Evolutionary conservation across 352 stramenopile species (phyloP).

Genomic region (Globisporangium parvum): DNA sequence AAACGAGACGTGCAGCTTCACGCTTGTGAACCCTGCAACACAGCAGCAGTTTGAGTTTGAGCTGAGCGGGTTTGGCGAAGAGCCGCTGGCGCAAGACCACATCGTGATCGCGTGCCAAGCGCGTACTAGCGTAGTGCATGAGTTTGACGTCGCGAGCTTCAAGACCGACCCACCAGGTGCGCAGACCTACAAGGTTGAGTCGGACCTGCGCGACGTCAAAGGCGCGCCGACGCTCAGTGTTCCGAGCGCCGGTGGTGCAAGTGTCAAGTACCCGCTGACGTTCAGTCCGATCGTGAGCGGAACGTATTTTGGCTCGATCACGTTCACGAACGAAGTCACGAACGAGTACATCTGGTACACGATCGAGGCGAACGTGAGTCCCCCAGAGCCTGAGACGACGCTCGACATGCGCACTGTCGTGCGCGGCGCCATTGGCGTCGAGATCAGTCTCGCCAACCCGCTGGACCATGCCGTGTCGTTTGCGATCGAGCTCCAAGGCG

Average conservation of each 20-base stretch:
- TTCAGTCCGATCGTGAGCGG: slow-evolving; percentile 88
- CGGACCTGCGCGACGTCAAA: slow-evolving; percentile 87
- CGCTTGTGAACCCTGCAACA: slow-evolving; percentile 73
- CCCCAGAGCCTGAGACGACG: slow-evolving; percentile 66
- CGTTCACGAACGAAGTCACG: slow-evolving; percentile 82
- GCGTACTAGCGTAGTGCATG: slow-evolving; percentile 69
- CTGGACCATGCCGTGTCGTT: slow-evolving; percentile 82
- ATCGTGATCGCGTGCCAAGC: slow-evolving; percentile 82
- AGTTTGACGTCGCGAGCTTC: slow-evolving; percentile 72
- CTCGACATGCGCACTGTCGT: slow-evolving; percentile 83
- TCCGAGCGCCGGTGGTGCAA: slow-evolving; percentile 13
- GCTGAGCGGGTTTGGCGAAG: slow-evolving; percentile 78
- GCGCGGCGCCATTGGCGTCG: slow-evolving; percentile 78
- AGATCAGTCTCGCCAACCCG: slow-evolving; percentile 90
- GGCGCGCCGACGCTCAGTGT: slow-evolving; percentile 55
- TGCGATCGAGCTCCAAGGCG: slow-evolving; percentile 74
- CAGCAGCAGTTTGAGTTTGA: slow-evolving; percentile 89
- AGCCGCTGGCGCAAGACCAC: slow-evolving; percentile 89
- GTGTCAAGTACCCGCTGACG: slow-evolving; percentile 71
- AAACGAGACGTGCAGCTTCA: slow-evolving; percentile 65
- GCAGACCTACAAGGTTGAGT: slow-evolving; percentile 85
- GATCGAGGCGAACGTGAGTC: slow-evolving; percentile 80
- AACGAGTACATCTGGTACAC: slow-evolving; percentile 92
- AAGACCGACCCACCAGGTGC: slow-evolving; percentile 28
- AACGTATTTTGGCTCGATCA: slow-evolving; percentile 90